These are phyloP conservation scores for Mitragyna speciosa DNA, from an alignment of 257 asterid species.

Conservation along the genomic window DNA sequence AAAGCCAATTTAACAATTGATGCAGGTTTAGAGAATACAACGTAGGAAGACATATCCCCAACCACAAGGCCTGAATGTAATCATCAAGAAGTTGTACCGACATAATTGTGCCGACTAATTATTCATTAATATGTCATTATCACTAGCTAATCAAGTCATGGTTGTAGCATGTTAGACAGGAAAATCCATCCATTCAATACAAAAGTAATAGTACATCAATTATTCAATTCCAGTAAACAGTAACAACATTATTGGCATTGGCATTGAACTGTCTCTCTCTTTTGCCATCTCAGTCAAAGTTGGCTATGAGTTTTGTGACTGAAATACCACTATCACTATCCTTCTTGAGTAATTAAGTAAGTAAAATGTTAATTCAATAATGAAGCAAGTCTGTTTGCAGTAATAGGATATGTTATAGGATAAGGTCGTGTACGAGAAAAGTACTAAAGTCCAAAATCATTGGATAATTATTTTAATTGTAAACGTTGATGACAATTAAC, in stretches of 20 bases:
- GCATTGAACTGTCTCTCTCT: neutral
- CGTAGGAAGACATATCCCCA: neutral
- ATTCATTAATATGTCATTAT: neutral
- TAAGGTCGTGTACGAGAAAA: neutral
- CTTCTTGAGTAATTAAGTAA: no score
- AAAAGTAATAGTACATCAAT: neutral
- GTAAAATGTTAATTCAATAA: no score
- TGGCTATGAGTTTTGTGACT: neutral
- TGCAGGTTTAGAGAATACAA: neutral
- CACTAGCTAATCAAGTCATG: neutral
- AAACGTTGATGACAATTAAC: neutral
- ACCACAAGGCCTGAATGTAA: neutral
- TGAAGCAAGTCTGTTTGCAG: neutral
- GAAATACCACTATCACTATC: no score
- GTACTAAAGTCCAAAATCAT: neutral
- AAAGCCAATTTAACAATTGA: neutral
- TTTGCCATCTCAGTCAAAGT: neutral
- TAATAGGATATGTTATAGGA: neutral
- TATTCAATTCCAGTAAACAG: neutral
- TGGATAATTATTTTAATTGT: no score
- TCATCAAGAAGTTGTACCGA: slow-evolving; percentile 3
- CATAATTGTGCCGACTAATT: slow-evolving; percentile 3
- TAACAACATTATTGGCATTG: neutral
- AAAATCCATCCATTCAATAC: neutral
- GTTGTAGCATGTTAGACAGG: neutral